These are phyloP conservation scores for Aureobasidium sp. DNA, from an alignment of 2,329 filamentous ascomycete genomes.

Conservation along the genomic window DNA sequence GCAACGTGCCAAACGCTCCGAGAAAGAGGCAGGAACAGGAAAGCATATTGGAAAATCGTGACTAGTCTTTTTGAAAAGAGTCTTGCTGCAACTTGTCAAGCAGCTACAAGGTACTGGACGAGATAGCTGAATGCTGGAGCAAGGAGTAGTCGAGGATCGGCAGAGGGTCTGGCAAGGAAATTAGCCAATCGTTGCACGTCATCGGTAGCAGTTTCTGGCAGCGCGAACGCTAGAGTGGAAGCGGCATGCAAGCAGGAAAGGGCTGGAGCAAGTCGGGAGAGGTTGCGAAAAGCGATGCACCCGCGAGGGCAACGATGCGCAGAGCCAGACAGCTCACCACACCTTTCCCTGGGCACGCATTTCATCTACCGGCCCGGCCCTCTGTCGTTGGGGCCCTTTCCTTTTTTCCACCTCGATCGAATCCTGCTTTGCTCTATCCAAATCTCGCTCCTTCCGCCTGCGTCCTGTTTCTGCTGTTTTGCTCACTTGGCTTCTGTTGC, in stretches of 20 bases:
- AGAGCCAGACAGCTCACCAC: background rate
- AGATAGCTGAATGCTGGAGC: background rate
- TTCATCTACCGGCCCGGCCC: slow-evolving; percentile 8
- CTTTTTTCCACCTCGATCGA: background rate
- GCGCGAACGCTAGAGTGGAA: slow-evolving; percentile 1
- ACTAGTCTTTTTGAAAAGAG: background rate
- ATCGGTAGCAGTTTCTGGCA: slow-evolving; percentile 7
- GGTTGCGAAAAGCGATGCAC: slow-evolving; percentile 2
- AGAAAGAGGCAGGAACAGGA: slow-evolving; percentile 3
- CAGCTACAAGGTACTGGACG: background rate
- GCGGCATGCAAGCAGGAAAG: slow-evolving; percentile 1
- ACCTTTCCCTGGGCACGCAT: background rate
- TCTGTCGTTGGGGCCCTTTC: background rate
- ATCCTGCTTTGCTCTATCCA: background rate
- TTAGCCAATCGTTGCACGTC: slow-evolving; percentile 12
- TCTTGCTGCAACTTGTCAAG: background rate
- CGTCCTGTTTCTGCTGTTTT: background rate
- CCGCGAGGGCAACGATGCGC: background rate
- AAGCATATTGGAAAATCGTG: background rate
- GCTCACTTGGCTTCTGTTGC: slow-evolving; percentile 3
- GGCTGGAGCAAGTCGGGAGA: background rate
- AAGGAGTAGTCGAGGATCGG: slow-evolving; percentile 6
- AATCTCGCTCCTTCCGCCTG: background rate
- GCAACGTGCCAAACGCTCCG: slow-evolving; percentile 6
- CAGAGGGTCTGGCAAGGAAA: background rate